These are phyloP conservation scores for Flueggea neowawraea DNA, from an alignment of 441 rosid genomes.

Conservation along the genomic window DNA sequence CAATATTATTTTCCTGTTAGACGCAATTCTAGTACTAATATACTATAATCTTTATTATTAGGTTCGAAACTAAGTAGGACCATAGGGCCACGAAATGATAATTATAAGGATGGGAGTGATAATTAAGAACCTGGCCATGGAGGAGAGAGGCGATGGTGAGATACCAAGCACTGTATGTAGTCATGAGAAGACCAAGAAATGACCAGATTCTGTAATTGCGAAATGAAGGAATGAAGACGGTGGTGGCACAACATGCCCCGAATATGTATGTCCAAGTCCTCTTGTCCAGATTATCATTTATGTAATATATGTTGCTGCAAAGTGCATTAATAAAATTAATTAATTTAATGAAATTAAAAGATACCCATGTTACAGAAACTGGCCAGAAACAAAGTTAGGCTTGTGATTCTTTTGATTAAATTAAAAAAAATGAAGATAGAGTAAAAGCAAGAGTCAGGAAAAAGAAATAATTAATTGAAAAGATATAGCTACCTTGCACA, in stretches of 20 bases:
- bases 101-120: background rate
- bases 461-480: no score
- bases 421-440: background rate
- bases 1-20: no score
- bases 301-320: slow-evolving; percentile 93
- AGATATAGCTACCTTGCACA: slow-evolving; percentile 72
- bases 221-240: slow-evolving; percentile 91
- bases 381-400: no score
- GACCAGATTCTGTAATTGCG: slow-evolving; percentile 98
- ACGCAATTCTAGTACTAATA: no score
- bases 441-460: slow-evolving; percentile 14
- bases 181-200: slow-evolving; percentile 92
- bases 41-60: no score
- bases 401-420: background rate
- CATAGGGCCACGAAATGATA: background rate
- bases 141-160: slow-evolving; percentile 71
- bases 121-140: slow-evolving; percentile 75
- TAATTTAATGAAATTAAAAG: no score
- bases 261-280: slow-evolving; percentile 97
- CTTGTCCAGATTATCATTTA: slow-evolving; percentile 87
- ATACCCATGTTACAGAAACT: no score
- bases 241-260: slow-evolving; percentile 98
- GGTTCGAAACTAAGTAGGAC: no score
- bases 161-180: slow-evolving; percentile 99
- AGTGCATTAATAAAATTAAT: no score